Evolutionary conservation across 2,329 filamentous ascomycete genomes (phyloP), one percentile per base, ranked within the genome.

Genomic region (Colletotrichum sp.): DNA sequence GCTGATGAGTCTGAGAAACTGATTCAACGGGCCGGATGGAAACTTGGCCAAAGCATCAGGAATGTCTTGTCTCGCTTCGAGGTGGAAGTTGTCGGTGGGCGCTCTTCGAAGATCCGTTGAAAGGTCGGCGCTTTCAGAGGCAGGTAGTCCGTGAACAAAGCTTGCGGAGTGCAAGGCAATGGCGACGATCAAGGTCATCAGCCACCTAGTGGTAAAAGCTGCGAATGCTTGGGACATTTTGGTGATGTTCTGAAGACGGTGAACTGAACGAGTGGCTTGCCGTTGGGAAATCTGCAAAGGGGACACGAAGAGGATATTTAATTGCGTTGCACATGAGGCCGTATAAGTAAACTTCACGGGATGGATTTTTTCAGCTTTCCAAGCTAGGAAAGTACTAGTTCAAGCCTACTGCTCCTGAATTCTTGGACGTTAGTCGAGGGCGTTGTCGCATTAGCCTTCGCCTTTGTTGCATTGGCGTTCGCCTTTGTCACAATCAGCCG

Each of bases 1-100:
- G 64, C 76, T 76, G 26, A 76, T 67, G 7, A 76, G 66, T 24
- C 65, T 44, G 8, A 77, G 60, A 16, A 77, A 72, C 5, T 55
- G 36, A 15, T 77, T 77, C 32, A 76, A 30, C 15, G 72, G 72
- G 6, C 76, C 60, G 3, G 68, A 57, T 5, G 72, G 73, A 8
- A 77, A 76, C 18, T 72, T 68, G 3, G 65, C 72, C 18, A 77
- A 34, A 15, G 30, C 49, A 18, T 49, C 72, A 6, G 72, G 72
- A 6, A 77, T 68, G 12, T 76, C 65, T 55, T 72, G 76, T 16
- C 62, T 36, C 7, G 28, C n/a, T 16, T 49, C 44, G 5, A 70
- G 52, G 9, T 49, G 30, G 9, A 34, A 12, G 4, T 8, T 15
- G 5, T n/a, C 24, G 16, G 24, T 18, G 4, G 10, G n/a, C 16